Percentiles rank a stretch among this genome's conserved stretches.
phyloP scores from a whole-genome alignment of 1,139 yeast species.

The Zygosaccharomyces sapae region DNA sequence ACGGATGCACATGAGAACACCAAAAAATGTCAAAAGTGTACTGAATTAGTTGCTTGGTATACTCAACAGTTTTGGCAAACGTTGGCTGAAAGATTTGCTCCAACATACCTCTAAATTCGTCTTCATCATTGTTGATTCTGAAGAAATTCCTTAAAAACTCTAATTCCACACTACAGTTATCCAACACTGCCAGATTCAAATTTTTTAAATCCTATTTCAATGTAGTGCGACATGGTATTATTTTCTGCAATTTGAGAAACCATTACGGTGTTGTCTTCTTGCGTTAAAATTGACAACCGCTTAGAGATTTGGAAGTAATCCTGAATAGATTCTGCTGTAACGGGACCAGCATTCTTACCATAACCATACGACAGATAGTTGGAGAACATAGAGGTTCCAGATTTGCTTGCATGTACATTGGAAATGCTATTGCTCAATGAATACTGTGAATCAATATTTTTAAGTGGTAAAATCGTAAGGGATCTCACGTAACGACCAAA shows the following conservation, averaged over 20 bases:
- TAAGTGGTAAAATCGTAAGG: conserved; percentile 57
- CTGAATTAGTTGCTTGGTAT: conserved; percentile 46
- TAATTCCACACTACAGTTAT: conserved; percentile 75
- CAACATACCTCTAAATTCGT: conserved; percentile 43
- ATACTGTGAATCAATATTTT: conserved; percentile 49
- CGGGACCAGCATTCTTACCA: conserved; percentile 17
- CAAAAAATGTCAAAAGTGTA: conserved; percentile 71
- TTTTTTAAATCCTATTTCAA: conserved; percentile 73
- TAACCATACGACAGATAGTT: conserved; percentile 27
- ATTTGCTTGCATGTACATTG: conserved; percentile 20
- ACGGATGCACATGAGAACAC: conserved; percentile 72
- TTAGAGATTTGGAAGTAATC: conserved; percentile 58
- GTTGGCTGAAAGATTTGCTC: conserved; percentile 48
- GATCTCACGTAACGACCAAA: conserved; percentile 78
- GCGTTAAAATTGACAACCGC: conserved; percentile 50
- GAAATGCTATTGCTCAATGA: conserved; percentile 33
- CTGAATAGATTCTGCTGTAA: conserved; percentile 27
- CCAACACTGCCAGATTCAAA: conserved; percentile 68
- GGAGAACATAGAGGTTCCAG: conserved; percentile 23
- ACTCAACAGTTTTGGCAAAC: conserved; percentile 52
- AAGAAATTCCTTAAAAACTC: conserved; percentile 71
- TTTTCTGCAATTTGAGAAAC: conserved; percentile 85
- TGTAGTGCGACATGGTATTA: conserved; percentile 59
- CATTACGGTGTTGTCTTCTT: conserved; percentile 60
- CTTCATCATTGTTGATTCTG: conserved; percentile 41